Conservation (phyloP, 2,329 filamentous ascomycete genomes). For the Purpureocillium lavendulum region DNA sequence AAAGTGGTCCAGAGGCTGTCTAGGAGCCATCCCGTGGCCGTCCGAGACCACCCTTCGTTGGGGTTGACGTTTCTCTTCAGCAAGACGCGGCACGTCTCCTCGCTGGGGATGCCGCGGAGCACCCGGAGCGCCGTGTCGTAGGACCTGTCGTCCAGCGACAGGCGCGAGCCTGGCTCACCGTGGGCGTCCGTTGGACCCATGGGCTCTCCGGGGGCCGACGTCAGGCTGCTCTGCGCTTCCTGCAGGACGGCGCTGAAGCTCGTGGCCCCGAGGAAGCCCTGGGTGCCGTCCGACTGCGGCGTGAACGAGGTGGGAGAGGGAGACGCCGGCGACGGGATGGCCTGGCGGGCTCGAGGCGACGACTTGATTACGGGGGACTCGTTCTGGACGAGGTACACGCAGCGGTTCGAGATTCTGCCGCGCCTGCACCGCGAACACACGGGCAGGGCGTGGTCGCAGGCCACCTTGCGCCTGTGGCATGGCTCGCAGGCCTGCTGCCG, state of each 20-base stretch:
- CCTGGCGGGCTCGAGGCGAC: too few relatives aligned
- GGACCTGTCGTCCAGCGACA: neutral
- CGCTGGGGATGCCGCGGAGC: neutral
- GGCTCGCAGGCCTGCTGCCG: slow-evolving; percentile 23
- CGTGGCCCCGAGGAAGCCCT: neutral
- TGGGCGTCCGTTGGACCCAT: neutral
- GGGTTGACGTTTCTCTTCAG: slow-evolving; percentile 4
- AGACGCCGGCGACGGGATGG: neutral
- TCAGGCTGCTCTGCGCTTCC: neutral
- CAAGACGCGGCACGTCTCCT: neutral
- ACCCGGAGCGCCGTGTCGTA: neutral
- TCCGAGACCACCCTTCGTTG: slow-evolving; percentile 12
- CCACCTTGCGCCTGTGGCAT: slow-evolving; percentile 32
- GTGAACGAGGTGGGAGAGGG: neutral
- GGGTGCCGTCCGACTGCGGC: neutral
- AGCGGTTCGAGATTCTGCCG: slow-evolving; percentile 20
- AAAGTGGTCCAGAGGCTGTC: slow-evolving; percentile 11
- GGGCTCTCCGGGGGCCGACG: neutral
- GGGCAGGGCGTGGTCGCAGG: slow-evolving; percentile 33
- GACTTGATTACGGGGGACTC: too few relatives aligned
- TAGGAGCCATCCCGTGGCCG: slow-evolving; percentile 5
- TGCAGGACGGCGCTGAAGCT: neutral
- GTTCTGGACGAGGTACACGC: slow-evolving; percentile 22
- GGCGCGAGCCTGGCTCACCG: neutral
- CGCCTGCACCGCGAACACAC: slow-evolving; percentile 29